phyloP scores from a whole-genome alignment of 2,329 filamentous ascomycete species.

The Aspergillus puulaauensis region DNA sequence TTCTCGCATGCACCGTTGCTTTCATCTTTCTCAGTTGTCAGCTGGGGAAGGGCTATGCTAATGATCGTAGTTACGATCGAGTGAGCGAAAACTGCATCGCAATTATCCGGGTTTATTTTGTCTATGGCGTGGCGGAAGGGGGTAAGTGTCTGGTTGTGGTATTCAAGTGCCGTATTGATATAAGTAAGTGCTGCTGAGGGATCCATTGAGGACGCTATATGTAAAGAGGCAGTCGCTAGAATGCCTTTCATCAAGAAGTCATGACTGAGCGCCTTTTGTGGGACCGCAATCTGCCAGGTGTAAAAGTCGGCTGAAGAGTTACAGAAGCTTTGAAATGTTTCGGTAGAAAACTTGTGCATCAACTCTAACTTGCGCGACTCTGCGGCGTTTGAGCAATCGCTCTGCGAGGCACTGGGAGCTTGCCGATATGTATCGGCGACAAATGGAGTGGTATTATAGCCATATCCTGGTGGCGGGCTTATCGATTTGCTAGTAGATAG shows the following conservation, averaged over 20 bases:
- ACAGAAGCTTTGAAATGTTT: slow-evolving; percentile 45
- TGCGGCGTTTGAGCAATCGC: slow-evolving; percentile 17
- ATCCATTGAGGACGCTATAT: slow-evolving; percentile 36
- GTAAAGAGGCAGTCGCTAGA: slow-evolving; percentile 40
- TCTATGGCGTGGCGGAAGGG: slow-evolving; percentile 37
- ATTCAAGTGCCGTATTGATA: slow-evolving; percentile 37
- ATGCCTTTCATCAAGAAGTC: slow-evolving; percentile 45
- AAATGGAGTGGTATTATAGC: neutral
- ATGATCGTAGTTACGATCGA: slow-evolving; percentile 38
- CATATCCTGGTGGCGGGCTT: slow-evolving; percentile 8
- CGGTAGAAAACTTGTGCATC: slow-evolving; percentile 53
- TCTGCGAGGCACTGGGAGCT: neutral
- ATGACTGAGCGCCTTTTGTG: slow-evolving; percentile 40
- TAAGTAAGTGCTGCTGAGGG: slow-evolving; percentile 32
- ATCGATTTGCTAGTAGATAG: slow-evolving; percentile 1
- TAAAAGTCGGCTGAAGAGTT: slow-evolving; percentile 31
- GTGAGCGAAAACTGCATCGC: slow-evolving; percentile 39
- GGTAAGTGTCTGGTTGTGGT: slow-evolving; percentile 35
- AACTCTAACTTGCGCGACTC: slow-evolving; percentile 46
- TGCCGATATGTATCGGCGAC: slow-evolving; percentile 1
- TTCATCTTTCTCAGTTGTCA: slow-evolving; percentile 30
- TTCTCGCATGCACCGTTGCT: slow-evolving; percentile 35
- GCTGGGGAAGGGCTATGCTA: slow-evolving; percentile 34
- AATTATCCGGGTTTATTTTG: slow-evolving; percentile 35
- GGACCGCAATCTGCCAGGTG: slow-evolving; percentile 42